Evolutionary conservation across 2,329 filamentous ascomycete species (phyloP).

Genomic region (Fusarium anthophilum): DNA sequence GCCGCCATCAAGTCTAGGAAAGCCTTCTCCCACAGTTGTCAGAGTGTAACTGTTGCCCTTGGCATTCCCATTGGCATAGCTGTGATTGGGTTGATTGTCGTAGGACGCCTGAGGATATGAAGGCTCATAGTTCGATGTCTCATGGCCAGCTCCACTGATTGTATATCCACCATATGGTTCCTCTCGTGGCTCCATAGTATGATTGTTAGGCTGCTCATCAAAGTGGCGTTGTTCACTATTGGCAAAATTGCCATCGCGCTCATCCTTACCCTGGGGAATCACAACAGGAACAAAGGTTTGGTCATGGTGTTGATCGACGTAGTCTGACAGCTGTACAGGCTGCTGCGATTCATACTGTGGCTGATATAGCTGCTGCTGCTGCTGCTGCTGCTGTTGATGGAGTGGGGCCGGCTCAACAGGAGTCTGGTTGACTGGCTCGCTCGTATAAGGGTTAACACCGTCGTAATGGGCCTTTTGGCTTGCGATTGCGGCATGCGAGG

Average conservation of each 20-base stretch:
- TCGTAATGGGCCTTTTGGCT: slow-evolving; percentile 62
- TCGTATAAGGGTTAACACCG: slow-evolving; percentile 67
- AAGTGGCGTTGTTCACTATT: slow-evolving; percentile 7
- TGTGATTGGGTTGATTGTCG: slow-evolving; percentile 15
- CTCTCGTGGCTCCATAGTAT: slow-evolving; percentile 14
- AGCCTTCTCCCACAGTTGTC: slow-evolving; percentile 35
- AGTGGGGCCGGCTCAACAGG: slow-evolving; percentile 9
- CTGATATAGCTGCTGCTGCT: slow-evolving; percentile 9
- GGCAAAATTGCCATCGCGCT: slow-evolving; percentile 3
- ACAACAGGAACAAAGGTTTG: slow-evolving; percentile 35
- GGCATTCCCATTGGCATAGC: slow-evolving; percentile 13
- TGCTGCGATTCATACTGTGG: slow-evolving; percentile 17
- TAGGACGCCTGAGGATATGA: slow-evolving; percentile 14
- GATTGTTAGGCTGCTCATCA: slow-evolving; percentile 11
- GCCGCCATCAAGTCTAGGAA: slow-evolving; percentile 35
- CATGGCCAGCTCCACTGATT: slow-evolving; percentile 1
- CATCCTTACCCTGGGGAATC: slow-evolving; percentile 28
- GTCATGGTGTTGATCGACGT: slow-evolving; percentile 24
- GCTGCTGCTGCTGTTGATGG: slow-evolving; percentile 25
- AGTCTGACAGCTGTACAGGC: slow-evolving; percentile 25
- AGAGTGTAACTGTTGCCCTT: slow-evolving; percentile 28
- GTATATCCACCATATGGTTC: slow-evolving; percentile 9
- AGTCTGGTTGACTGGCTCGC: slow-evolving; percentile 50
- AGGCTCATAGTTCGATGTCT: slow-evolving; percentile 4
- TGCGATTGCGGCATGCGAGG: slow-evolving; percentile 61